Evolutionary conservation across 2,329 filamentous ascomycete genomes (phyloP).

Genomic region (Stenocarpella maydis): DNA sequence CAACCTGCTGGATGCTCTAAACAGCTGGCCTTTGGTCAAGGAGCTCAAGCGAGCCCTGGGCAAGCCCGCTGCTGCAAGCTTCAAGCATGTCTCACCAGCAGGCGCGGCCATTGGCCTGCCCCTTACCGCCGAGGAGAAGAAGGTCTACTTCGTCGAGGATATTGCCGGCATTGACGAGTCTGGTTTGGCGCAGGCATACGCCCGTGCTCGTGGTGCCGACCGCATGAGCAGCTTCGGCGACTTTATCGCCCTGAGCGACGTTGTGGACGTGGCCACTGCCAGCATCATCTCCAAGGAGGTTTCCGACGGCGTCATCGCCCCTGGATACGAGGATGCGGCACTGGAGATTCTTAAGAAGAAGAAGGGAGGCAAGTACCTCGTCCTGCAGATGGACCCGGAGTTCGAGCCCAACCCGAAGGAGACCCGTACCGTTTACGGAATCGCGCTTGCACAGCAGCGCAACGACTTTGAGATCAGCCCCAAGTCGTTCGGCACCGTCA

Average conservation of each 20-base stretch:
- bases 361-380: slow-evolving; percentile 96
- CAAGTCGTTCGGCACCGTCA: slow-evolving; percentile 82
- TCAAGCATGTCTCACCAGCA: slow-evolving; percentile 98
- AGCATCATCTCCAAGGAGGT: slow-evolving; percentile 99
- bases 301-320: slow-evolving; percentile 94
- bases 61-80: slow-evolving; percentile 91
- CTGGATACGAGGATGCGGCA: slow-evolving; percentile 84
- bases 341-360: slow-evolving; percentile 95
- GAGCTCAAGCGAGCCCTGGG: slow-evolving; percentile 90
- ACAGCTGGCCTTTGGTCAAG: slow-evolving; percentile 96
- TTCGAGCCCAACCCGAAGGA: slow-evolving; percentile 85
- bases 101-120: slow-evolving; percentile 94
- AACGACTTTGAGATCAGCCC: slow-evolving; percentile 91
- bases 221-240: slow-evolving; percentile 99
- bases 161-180: slow-evolving; percentile 89
- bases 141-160: slow-evolving; percentile 98
- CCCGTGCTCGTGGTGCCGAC: slow-evolving; percentile 92
- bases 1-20: slow-evolving; percentile 94
- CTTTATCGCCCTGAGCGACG: slow-evolving; percentile 89
- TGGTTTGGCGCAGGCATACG: slow-evolving; percentile 90
- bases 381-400: slow-evolving; percentile 91
- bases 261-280: slow-evolving; percentile 90
- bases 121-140: slow-evolving; percentile 85
- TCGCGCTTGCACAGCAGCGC: slow-evolving; percentile 87
- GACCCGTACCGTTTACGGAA: slow-evolving; percentile 87